Conservation (phyloP, 1,284 basidiomycete species). For the Naganishia liquefaciens region DNA sequence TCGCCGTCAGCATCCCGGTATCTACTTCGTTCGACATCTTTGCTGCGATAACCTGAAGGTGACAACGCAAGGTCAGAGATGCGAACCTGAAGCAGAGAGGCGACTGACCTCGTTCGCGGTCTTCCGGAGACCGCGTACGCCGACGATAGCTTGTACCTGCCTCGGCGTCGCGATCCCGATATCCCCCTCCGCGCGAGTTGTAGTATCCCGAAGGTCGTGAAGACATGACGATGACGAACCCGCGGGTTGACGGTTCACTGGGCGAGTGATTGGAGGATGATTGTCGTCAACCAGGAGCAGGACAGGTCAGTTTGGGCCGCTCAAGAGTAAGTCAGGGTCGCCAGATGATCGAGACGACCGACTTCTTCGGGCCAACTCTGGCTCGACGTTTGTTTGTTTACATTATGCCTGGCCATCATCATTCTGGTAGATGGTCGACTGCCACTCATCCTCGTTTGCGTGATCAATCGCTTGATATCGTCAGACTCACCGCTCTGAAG, state of each 20-base stretch:
- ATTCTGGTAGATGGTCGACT: no score
- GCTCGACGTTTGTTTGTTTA: no score
- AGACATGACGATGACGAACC: constrained; percentile 14
- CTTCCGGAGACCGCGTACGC: constrained; percentile 25
- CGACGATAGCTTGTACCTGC: constrained; percentile 35
- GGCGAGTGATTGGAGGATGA: neutral
- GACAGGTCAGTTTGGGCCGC: no score
- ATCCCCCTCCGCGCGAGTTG: constrained; percentile 29
- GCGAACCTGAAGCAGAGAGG: neutral
- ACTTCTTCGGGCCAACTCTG: no score
- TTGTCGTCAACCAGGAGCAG: no score
- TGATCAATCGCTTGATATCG: no score
- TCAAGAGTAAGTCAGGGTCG: no score
- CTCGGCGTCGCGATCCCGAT: constrained; percentile 33
- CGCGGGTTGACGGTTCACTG: neutral
- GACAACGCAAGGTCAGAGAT: constrained; percentile 28
- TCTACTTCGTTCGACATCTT: constrained; percentile 42
- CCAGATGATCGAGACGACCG: no score
- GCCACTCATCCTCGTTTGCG: no score
- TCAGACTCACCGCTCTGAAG: no score
- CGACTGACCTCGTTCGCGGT: constrained; percentile 28
- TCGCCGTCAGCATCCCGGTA: constrained; percentile 33
- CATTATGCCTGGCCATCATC: no score
- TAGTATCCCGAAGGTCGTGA: constrained; percentile 27
- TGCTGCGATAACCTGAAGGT: constrained; percentile 3